These are phyloP conservation scores for Chrysochromulina tobinii DNA, from an alignment of 78 protist species.

Conservation along the genomic window DNA sequence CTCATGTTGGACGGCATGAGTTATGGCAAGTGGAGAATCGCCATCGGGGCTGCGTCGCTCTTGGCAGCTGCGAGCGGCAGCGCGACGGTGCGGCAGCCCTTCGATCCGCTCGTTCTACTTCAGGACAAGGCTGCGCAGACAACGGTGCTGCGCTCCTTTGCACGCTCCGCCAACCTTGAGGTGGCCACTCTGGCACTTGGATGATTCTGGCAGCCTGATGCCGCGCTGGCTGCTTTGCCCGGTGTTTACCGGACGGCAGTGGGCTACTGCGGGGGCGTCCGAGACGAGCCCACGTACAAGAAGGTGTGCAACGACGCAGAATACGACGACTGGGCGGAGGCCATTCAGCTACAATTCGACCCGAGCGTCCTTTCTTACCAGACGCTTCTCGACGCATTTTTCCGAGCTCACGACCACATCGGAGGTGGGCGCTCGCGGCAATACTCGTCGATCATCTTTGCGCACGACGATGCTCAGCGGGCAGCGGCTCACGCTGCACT, in stretches of 20 bases:
- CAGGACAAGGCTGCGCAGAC: neutral
- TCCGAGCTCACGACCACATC: neutral
- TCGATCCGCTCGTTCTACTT: neutral
- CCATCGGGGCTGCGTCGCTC: no score
- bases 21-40: no score
- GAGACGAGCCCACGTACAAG: neutral
- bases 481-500: neutral
- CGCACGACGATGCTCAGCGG: neutral
- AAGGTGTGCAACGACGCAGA: neutral
- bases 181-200: neutral
- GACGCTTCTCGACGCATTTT: neutral
- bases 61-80: no score
- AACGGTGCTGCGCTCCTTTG: neutral
- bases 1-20: no score
- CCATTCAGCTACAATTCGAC: neutral
- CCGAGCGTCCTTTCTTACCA: neutral
- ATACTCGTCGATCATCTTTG: neutral
- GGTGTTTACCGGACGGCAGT: neutral
- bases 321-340: neutral
- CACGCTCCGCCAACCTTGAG: neutral
- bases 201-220: neutral
- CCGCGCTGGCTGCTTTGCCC: neutral
- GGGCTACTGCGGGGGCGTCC: neutral
- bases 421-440: neutral
- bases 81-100: no score